Percentiles rank a stretch among this genome's conserved stretches.
phyloP scores from a whole-genome alignment of 164 flowering plant genomes.

The Tetracentron sinense region DNA sequence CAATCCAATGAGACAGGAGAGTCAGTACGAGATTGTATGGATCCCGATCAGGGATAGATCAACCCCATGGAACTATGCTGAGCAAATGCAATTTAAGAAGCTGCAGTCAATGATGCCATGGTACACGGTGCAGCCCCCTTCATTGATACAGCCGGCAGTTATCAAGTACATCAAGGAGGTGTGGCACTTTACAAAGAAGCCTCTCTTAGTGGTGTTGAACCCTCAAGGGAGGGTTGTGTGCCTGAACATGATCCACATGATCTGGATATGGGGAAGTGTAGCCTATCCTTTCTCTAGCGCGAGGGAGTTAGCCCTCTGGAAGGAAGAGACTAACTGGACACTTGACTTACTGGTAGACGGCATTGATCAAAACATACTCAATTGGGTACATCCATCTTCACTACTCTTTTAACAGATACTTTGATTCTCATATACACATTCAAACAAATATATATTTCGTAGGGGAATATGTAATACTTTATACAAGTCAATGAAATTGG shows the following conservation, averaged over 20 bases:
- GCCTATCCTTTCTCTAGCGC: constrained; percentile 47
- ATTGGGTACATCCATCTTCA: constrained; percentile 52
- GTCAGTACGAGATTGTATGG: constrained; percentile 41
- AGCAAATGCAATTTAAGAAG: constrained; percentile 25
- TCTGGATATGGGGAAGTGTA: constrained; percentile 53
- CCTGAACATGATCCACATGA: constrained; percentile 53
- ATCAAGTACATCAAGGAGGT: constrained; percentile 33
- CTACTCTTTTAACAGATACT: too few relatives aligned
- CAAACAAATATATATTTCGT: too few relatives aligned
- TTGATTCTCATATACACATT: too few relatives aligned
- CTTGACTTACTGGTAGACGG: constrained; percentile 45
- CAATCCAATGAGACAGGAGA: constrained; percentile 23
- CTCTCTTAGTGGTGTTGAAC: constrained; percentile 47
- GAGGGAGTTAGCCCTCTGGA: constrained; percentile 45
- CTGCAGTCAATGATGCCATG: constrained; percentile 42
- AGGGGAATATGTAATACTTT: too few relatives aligned
- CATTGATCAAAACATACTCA: constrained; percentile 34
- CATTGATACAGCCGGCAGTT: constrained; percentile 28
- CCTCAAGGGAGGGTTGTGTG: constrained; percentile 38
- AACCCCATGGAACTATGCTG: constrained; percentile 12
- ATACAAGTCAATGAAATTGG: too few relatives aligned
- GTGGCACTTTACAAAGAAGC: constrained; percentile 47
- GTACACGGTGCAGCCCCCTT: constrained; percentile 41
- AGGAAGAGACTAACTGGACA: constrained; percentile 37
- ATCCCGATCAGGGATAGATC: constrained; percentile 38